These are phyloP conservation scores for Rosa chinensis DNA, from an alignment of 306 rosid species.

Conservation along the genomic window DNA sequence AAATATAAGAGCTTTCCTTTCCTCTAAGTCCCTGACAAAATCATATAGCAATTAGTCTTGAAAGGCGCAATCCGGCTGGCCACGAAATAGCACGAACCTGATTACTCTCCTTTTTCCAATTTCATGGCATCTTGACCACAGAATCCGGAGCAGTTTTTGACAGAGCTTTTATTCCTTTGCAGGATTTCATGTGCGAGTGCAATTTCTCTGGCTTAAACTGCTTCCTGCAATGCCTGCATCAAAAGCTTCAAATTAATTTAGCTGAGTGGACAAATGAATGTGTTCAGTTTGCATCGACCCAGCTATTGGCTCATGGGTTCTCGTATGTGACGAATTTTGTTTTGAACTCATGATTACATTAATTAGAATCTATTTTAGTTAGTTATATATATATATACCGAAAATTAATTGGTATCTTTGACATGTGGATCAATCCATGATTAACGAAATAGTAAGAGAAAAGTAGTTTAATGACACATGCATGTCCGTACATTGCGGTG, in stretches of 20 bases:
- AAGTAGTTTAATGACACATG: too few species aligned
- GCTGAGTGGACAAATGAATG: not conserved
- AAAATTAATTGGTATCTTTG: too few species aligned
- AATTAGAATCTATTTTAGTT: not conserved
- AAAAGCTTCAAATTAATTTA: not conserved
- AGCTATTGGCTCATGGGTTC: not conserved
- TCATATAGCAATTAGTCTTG: not conserved
- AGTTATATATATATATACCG: too few species aligned
- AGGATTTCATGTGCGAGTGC: constrained; percentile 80
- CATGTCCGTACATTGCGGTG: too few species aligned
- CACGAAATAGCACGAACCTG: constrained; percentile 32
- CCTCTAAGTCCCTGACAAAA: not conserved
- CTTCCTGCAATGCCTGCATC: constrained; percentile 87
- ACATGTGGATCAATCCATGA: too few species aligned
- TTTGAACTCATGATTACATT: not conserved
- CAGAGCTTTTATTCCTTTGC: constrained; percentile 61
- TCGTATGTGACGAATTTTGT: not conserved
- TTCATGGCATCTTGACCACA: constrained; percentile 29
- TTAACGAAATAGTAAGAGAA: not conserved
- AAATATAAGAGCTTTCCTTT: not conserved
- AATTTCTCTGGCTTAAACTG: constrained; percentile 77
- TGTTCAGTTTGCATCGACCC: too few species aligned
- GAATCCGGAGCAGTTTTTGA: constrained; percentile 29
- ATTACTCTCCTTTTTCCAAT: constrained; percentile 21
- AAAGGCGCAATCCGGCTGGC: constrained; percentile 25